phyloP scores from a whole-genome alignment of 257 asterid genomes.

The Catharanthus roseus region DNA sequence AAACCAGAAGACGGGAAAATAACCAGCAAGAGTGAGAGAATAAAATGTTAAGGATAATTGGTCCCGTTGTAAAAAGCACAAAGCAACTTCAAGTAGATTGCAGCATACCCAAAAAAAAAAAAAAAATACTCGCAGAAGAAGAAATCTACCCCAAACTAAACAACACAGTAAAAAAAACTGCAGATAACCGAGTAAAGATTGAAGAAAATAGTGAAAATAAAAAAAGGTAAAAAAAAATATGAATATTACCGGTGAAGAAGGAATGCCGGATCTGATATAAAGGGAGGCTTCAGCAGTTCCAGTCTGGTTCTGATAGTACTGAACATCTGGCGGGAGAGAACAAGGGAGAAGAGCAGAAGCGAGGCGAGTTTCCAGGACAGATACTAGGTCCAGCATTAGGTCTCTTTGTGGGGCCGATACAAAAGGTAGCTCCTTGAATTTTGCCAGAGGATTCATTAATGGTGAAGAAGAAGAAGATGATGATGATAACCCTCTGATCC shows the following conservation, averaged over 20 bases:
- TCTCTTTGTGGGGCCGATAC: slow-evolving; percentile 51
- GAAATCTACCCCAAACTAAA: neutral
- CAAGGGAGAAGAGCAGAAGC: slow-evolving; percentile 59
- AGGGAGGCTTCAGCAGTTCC: slow-evolving; percentile 56
- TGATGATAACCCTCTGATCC: neutral
- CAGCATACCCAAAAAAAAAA: neutral
- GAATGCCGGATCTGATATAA: slow-evolving; percentile 57
- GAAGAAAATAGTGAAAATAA: neutral
- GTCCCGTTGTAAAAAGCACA: neutral
- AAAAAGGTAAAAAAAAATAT: neutral
- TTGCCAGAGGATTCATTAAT: slow-evolving; percentile 38
- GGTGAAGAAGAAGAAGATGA: slow-evolving; percentile 21
- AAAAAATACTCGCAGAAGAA: neutral
- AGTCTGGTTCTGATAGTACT: slow-evolving; percentile 39
- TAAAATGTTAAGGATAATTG: neutral
- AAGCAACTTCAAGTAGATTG: neutral
- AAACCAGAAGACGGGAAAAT: neutral
- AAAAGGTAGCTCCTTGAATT: slow-evolving; percentile 68
- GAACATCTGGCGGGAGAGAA: slow-evolving; percentile 62
- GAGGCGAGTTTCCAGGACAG: slow-evolving; percentile 53
- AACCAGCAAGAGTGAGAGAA: too few species aligned
- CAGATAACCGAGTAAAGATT: neutral
- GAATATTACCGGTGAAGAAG: slow-evolving; percentile 57
- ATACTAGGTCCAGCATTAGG: slow-evolving; percentile 62
- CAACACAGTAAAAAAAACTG: neutral